Conservation (phyloP, 2,329 filamentous ascomycete genomes). For the Calycina marina region DNA sequence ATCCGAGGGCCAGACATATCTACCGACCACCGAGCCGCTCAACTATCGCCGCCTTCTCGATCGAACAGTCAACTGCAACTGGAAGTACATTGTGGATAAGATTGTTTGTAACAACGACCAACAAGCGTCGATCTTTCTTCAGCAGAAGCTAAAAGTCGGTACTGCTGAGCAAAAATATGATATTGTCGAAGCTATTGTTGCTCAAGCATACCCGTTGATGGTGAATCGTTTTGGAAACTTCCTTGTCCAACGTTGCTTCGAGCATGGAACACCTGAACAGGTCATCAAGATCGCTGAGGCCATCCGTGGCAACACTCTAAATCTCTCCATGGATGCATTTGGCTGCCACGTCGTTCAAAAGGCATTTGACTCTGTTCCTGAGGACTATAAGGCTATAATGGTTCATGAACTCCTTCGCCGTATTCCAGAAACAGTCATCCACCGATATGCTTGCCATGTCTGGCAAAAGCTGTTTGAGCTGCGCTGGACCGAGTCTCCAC, state of each 20-base stretch:
- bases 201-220: slow-evolving; percentile 91
- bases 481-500: slow-evolving; percentile 85
- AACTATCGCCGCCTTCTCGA: slow-evolving; percentile 94
- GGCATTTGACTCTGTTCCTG: slow-evolving; percentile 92
- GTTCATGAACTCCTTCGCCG: slow-evolving; percentile 91
- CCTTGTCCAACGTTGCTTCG: slow-evolving; percentile 94
- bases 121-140: slow-evolving; percentile 95
- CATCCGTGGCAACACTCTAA: slow-evolving; percentile 87
- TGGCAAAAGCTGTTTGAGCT: slow-evolving; percentile 99
- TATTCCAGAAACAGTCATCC: slow-evolving; percentile 95
- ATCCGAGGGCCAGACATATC: slow-evolving; percentile 57
- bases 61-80: slow-evolving; percentile 93
- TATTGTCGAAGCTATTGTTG: slow-evolving; percentile 91
- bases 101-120: slow-evolving; percentile 99
- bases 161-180: slow-evolving; percentile 93
- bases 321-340: slow-evolving; percentile 95
- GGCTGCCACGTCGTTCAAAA: slow-evolving; percentile 98
- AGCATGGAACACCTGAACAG: slow-evolving; percentile 90
- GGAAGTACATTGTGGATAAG: slow-evolving; percentile 99
- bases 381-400: slow-evolving; percentile 97
- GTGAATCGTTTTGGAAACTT: slow-evolving; percentile 98
- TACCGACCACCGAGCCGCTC: slow-evolving; percentile 77
- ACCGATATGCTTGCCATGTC: slow-evolving; percentile 96
- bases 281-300: slow-evolving; percentile 87
- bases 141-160: slow-evolving; percentile 96